phyloP scores from a whole-genome alignment of 108 stramenopile species.

The Discostella stelligeroides region DNA sequence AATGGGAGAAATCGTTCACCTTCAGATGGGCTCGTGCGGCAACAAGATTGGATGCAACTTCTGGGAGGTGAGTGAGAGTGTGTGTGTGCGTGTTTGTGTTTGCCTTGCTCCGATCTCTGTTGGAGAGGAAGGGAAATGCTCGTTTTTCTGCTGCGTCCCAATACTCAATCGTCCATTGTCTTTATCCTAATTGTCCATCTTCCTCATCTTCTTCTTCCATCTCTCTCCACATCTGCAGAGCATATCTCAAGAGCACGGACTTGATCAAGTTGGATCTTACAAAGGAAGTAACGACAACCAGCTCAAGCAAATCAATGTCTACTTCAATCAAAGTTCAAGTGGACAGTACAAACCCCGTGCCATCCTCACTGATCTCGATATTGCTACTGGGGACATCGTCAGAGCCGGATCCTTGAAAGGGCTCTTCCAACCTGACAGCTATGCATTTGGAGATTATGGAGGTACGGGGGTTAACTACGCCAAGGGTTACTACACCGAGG shows the following conservation, averaged over 20 bases:
- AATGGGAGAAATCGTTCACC: constrained; percentile 98
- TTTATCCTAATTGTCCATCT: too few relatives aligned
- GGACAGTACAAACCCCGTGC: constrained; percentile 88
- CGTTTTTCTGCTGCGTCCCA: background rate
- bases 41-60: constrained; percentile 98
- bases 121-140: background rate
- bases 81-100: too few relatives aligned
- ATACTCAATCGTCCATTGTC: too few relatives aligned
- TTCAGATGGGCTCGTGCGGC: constrained; percentile 97
- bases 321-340: constrained; percentile 76
- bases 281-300: constrained; percentile 77
- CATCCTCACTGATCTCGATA: constrained; percentile 75
- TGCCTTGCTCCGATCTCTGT: constrained; percentile 2
- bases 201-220: background rate
- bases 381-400: constrained; percentile 84
- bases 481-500: too few relatives aligned
- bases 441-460: constrained; percentile 82
- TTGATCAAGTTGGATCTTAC: constrained; percentile 57
- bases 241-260: constrained; percentile 88
- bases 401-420: constrained; percentile 76
- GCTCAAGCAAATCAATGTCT: constrained; percentile 85
- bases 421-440: constrained; percentile 87
- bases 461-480: constrained; percentile 93
- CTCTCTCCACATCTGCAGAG: constrained; percentile 79
- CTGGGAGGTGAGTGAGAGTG: constrained; percentile 93